Evolutionary conservation across 805 yeast genomes (phyloP).

Genomic region (Pichia exigua): DNA sequence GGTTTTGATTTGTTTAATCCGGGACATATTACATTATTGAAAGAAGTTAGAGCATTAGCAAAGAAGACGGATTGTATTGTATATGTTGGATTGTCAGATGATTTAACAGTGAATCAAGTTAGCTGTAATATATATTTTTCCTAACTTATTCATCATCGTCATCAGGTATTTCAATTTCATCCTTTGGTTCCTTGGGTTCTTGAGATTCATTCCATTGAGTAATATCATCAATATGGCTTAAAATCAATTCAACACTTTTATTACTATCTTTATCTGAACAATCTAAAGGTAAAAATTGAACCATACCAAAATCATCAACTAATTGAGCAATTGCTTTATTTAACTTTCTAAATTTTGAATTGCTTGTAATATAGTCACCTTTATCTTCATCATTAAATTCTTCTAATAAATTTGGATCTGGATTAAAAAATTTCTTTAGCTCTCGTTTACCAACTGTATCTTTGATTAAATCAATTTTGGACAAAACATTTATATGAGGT

Average conservation of each 20-base stretch:
- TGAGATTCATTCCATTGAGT: conserved; percentile 97
- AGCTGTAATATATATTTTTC: neutral
- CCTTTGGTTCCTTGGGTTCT: conserved; percentile 94
- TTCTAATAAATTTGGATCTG: conserved; percentile 75
- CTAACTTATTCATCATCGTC: conserved; percentile 23
- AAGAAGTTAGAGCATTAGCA: conserved; percentile 33
- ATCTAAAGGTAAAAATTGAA: conserved; percentile 87
- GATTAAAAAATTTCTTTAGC: conserved; percentile 77
- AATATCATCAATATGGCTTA: conserved; percentile 90
- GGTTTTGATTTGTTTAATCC: conserved; percentile 90
- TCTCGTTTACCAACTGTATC: conserved; percentile 70
- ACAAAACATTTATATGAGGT: conserved; percentile 87
- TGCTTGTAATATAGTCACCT: conserved; percentile 27
- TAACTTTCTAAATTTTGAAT: conserved; percentile 58
- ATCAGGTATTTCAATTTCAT: conserved; percentile 59
- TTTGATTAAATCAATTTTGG: conserved; percentile 80
- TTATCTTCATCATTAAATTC: conserved; percentile 27
- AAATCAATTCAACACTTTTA: conserved; percentile 69
- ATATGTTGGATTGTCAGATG: neutral
- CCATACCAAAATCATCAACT: conserved; percentile 98
- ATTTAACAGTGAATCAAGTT: neutral
- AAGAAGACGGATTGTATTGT: conserved; percentile 24
- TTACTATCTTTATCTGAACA: conserved; percentile 50
- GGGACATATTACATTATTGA: conserved; percentile 77
- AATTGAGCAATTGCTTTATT: conserved; percentile 80